These are phyloP conservation scores for Fusarium coffeatum DNA, from an alignment of 2,329 filamentous ascomycete species.

Conservation along the genomic window DNA sequence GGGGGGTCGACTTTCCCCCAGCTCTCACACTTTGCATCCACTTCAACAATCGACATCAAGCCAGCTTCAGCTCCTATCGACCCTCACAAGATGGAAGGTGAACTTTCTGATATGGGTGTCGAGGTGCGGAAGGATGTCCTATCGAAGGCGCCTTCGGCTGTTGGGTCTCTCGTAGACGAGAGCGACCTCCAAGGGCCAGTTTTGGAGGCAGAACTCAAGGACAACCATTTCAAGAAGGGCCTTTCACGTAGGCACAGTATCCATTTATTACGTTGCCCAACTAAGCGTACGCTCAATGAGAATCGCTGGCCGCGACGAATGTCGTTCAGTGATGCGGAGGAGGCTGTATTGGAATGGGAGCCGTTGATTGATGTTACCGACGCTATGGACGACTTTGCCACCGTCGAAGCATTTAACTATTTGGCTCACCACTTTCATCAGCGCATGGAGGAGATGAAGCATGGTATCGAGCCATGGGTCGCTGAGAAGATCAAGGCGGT, in stretches of 20 bases:
- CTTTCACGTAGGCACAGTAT: conserved; percentile 73
- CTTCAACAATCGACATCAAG: conserved; percentile 45
- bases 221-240: conserved; percentile 57
- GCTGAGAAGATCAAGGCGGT: conserved; percentile 66
- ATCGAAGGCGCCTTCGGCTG: conserved; percentile 63
- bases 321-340: conserved; percentile 80
- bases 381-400: conserved; percentile 41
- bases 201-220: conserved; percentile 60
- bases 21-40: conserved; percentile 43
- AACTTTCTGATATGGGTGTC: conserved; percentile 50
- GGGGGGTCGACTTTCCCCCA: conserved; percentile 42
- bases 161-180: conserved; percentile 69
- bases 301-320: conserved; percentile 76
- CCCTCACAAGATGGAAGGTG: conserved; percentile 38
- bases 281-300: conserved; percentile 60
- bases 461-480: conserved; percentile 71
- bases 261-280: conserved; percentile 49
- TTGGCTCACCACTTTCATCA: conserved; percentile 67
- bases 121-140: conserved; percentile 59
- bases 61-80: conserved; percentile 43
- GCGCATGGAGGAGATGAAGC: conserved; percentile 63
- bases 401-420: conserved; percentile 57
- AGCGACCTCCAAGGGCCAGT: conserved; percentile 67
- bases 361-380: conserved; percentile 61
- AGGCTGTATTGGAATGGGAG: conserved; percentile 77